These are phyloP conservation scores for Lophiotrema nucula DNA, from an alignment of 495 filamentous ascomycete species.

Conservation along the genomic window DNA sequence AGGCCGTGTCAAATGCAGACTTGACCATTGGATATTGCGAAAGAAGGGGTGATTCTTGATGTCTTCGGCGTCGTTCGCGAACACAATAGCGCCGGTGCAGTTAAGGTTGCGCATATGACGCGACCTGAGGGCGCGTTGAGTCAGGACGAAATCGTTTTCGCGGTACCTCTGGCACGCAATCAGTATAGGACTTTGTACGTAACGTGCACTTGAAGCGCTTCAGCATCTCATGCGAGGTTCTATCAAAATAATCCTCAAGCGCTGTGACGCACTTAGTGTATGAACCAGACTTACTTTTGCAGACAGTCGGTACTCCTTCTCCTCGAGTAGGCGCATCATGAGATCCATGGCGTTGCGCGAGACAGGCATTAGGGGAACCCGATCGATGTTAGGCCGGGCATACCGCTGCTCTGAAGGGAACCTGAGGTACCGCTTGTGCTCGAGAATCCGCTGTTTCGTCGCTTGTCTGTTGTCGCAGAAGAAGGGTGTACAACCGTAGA, in stretches of 20 bases:
- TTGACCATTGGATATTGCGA: constrained; percentile 41
- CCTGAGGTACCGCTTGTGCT: constrained; percentile 50
- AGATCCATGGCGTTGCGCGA: constrained; percentile 65
- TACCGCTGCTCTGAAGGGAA: constrained; percentile 56
- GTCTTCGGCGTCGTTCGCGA: constrained; percentile 52
- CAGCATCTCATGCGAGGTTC: too few species aligned
- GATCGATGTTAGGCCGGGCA: constrained; percentile 44
- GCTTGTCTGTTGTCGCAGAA: constrained; percentile 73
- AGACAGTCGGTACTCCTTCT: constrained; percentile 72
- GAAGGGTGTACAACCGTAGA: constrained; percentile 91
- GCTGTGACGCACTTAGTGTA: too few species aligned
- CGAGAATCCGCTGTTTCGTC: constrained; percentile 76
- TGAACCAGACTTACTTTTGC: too few species aligned
- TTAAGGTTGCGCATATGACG: constrained; percentile 39
- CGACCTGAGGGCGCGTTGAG: constrained; percentile 16
- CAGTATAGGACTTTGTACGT: too few species aligned
- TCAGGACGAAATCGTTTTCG: constrained; percentile 55
- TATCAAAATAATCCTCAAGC: too few species aligned
- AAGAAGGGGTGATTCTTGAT: constrained; percentile 49
- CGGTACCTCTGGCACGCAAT: constrained; percentile 68
- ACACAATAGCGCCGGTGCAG: constrained; percentile 60
- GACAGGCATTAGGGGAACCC: constrained; percentile 54
- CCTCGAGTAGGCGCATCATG: constrained; percentile 70
- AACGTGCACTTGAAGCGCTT: too few species aligned
- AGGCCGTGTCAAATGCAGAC: constrained; percentile 60